phyloP scores from a whole-genome alignment of 2,329 filamentous ascomycete genomes.

The Fusarium xylarioides region DNA sequence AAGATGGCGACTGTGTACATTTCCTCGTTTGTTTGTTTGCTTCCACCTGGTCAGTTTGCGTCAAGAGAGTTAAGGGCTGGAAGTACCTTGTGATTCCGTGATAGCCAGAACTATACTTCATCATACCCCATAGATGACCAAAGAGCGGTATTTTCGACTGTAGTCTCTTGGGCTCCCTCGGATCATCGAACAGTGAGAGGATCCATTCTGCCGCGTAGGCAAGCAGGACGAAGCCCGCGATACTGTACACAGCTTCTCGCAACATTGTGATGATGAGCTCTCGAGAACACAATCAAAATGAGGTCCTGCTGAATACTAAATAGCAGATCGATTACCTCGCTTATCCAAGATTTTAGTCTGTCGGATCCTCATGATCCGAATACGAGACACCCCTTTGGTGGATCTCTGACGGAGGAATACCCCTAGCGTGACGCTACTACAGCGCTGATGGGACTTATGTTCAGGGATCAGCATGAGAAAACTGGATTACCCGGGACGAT shows the following conservation, averaged over 20 bases:
- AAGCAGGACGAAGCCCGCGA: slow-evolving; percentile 14
- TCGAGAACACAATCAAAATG: rapidly evolving
- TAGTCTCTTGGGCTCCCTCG: slow-evolving; percentile 26
- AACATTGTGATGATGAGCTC: slow-evolving; percentile 14
- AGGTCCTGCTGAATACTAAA: background rate
- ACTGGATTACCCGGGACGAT: background rate
- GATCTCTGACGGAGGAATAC: background rate
- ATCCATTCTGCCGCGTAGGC: slow-evolving; percentile 30
- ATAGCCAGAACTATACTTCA: slow-evolving; percentile 22
- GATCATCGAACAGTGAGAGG: slow-evolving; percentile 29
- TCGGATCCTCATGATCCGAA: background rate
- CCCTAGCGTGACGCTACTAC: background rate
- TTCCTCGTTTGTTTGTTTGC: slow-evolving; percentile 32
- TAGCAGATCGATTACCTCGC: background rate
- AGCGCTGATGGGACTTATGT: background rate
- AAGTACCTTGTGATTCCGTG: slow-evolving; percentile 28
- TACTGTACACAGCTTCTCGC: slow-evolving; percentile 16
- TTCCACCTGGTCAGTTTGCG: no score
- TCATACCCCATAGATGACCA: slow-evolving; percentile 31
- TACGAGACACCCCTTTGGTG: slow-evolving; percentile 16
- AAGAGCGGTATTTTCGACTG: slow-evolving; percentile 28
- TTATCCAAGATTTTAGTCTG: background rate
- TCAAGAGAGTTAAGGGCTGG: no score
- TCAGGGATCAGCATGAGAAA: background rate
- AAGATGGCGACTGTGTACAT: slow-evolving; percentile 43